Evolutionary conservation across 176 grass and related monocot genomes (phyloP), one percentile per base, ranked within the genome.

Genomic region (Oryza punctata): DNA sequence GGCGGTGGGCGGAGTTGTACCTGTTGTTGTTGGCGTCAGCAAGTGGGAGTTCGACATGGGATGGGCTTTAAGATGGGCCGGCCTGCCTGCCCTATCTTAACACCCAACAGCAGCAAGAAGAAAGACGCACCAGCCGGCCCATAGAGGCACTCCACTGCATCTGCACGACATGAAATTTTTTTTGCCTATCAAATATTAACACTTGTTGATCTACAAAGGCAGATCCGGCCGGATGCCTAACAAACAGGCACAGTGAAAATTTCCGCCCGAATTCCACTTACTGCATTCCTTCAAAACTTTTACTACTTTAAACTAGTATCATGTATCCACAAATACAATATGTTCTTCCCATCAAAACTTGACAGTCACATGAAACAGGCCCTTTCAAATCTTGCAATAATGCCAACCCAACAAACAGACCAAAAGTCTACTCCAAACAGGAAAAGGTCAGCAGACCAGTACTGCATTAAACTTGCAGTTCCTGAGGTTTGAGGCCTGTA

Each of bases 381-480:
- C 37, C 16, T 40, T 25, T 5, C 0, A 13, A 72, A 23, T 44
- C 11, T 26, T 7, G n/a, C 21, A 54, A 13, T 19, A 38, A 21
- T 11, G 18, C 24, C n/a, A 7, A 7, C 67, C 6, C 5, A 72
- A 23, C 7, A 8, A 15, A 15, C 2, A 46, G 69, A 82, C 43
- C 78, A 81, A 87, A 74, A 87, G 57, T 85, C 37, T 24, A 33
- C 44, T 21, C 14, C 0, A 43, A 70, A 50, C 27, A 70, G 3
- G 61, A 44, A 64, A 60, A 25, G 12, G 18, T 68, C 33, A 46
- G 33, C 24, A 44, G n/a, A 67, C 4, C 33, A 63, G 73, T 41
- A 7, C 44, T 12, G 9, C 35, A 15, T 45, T 72, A 81, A 81
- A 81, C 54, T 23, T 10, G 35, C 78, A 26, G 47, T 61, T 69